Base-by-base conservation (phyloP, 2,329 filamentous ascomycete genomes). In the Talaromyces amestolkiae region DNA sequence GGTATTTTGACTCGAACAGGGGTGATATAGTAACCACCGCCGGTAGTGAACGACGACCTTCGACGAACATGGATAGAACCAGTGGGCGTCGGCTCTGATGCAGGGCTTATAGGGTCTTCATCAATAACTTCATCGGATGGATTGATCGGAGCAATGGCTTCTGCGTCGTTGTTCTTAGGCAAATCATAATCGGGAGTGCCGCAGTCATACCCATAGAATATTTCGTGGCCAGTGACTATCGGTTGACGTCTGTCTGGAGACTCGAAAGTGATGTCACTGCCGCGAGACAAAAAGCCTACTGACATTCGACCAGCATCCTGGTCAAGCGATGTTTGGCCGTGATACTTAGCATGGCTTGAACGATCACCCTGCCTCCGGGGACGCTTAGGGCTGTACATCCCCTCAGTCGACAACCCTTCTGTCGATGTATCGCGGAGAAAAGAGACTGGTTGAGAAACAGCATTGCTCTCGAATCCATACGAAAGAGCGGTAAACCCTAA, bases 131-230 rank as follows among this genome's bases (percentile, higher is more conserved):
- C 63, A 58, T 76, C 74, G n/a, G 79, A 69, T 1, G 82, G 79
- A 61, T 77, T 79, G 54, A 76, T 76, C 54, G 76, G 80, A 49
- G 83, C 83, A 45, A 93, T 88, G 17, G 90, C 90, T 59, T 85
- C 85, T 35, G 80, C 77, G 69, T 94, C 91, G 71, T 92, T 86
- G 70, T 93, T 93, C 60, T 84, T 85, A 33, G 87, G 86, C 1
- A 91, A 79, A 70, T 94, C 91, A 22, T 86, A 78, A 76, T 94
- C 91, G 10, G 84, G 84, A 67, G 87, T 82, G 0, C 91, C 91
- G 64, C 86, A 82, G 72, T 94, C 91, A 66, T 90, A 85, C 6
- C 91, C 91, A 73, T 91, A 92, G 62, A 77, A 76, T 37, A 78
- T 74, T 8, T 73, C 73, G n/a, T 76, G 74, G 19, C 60, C 64